These are phyloP conservation scores for Ogataea neopini DNA, from an alignment of 805 yeast species.

Conservation along the genomic window DNA sequence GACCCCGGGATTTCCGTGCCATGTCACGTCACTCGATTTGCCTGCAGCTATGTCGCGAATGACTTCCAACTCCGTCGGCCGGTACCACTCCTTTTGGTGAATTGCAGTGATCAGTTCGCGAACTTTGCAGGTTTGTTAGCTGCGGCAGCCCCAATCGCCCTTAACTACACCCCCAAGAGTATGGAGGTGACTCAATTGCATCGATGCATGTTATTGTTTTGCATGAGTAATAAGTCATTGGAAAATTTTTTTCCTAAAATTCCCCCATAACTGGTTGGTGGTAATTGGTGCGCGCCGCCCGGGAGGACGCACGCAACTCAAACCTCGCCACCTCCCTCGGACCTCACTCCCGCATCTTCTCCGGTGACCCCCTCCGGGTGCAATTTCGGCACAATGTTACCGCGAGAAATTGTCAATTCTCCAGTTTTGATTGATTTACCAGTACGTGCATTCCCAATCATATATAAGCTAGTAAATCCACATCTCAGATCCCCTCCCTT, in stretches of 20 bases:
- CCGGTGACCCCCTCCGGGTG: too few species aligned
- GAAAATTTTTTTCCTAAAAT: not conserved
- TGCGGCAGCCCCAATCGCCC: constrained; percentile 1
- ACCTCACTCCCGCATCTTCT: too few species aligned
- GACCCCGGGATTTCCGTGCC: constrained; percentile 7
- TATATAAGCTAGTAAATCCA: not conserved
- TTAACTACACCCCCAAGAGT: constrained; percentile 1
- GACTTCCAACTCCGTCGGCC: constrained; percentile 10
- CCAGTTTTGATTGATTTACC: not conserved
- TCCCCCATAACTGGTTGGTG: too few species aligned
- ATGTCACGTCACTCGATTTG: constrained; percentile 5
- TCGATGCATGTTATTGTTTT: constrained; percentile 1
- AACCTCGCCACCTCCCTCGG: too few species aligned
- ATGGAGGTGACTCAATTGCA: constrained; percentile 13
- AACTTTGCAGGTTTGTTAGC: not conserved
- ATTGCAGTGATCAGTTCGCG: not conserved
- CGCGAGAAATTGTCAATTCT: constrained; percentile 5
- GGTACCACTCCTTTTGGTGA: not conserved
- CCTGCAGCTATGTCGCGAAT: constrained; percentile 5
- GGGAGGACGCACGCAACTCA: too few species aligned
- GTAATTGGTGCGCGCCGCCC: too few species aligned
- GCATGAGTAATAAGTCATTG: constrained; percentile 3
- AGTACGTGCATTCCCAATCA: not conserved
- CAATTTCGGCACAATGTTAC: constrained; percentile 6
- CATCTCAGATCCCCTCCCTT: too few species aligned